A percentile compares a stretch with the other conserved stretches of the same genome.
These are phyloP conservation scores for Pseudonitzschia delicatissima DNA, from an alignment of 108 stramenopile species.

Conservation along the genomic window DNA sequence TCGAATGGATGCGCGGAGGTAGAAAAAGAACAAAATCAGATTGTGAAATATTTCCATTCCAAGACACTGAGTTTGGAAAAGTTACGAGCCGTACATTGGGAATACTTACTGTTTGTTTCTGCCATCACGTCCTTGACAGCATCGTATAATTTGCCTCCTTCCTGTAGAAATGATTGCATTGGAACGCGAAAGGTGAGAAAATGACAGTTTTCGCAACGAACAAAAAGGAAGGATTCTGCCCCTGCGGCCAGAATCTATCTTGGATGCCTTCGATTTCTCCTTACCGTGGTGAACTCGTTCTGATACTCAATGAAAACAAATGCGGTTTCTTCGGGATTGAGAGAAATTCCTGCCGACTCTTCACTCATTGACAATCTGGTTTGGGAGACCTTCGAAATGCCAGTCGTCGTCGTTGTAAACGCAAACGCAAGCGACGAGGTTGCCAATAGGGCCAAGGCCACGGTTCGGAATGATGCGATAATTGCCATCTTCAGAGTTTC, in stretches of 20 bases:
- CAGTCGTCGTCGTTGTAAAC: background rate
- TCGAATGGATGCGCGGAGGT: background rate
- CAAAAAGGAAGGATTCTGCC: background rate
- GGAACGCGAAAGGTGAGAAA: too few species aligned
- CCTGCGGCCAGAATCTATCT: too few species aligned
- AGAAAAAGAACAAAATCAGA: background rate
- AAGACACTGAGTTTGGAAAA: too few species aligned
- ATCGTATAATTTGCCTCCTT: conserved; percentile 68
- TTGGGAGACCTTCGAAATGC: background rate
- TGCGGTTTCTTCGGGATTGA: conserved; percentile 63
- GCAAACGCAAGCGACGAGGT: background rate
- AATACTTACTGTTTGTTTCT: conserved; percentile 30
- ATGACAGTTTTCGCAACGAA: too few species aligned
- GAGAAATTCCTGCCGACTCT: conserved; percentile 12
- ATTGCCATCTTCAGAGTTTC: too few species aligned
- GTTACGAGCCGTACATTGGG: too few species aligned
- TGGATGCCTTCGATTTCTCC: background rate
- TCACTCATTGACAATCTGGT: background rate
- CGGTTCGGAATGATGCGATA: too few species aligned
- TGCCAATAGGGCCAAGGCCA: background rate
- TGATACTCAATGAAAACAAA: conserved; percentile 79
- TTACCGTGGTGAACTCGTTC: conserved; percentile 70
- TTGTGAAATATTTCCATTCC: too few species aligned
- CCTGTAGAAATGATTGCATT: too few species aligned
- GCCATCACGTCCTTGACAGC: conserved; percentile 65